A percentile compares a stretch with the other conserved stretches of the same genome.
phyloP scores from a whole-genome alignment of 164 flowering plant species.

The Annona squamosa region DNA sequence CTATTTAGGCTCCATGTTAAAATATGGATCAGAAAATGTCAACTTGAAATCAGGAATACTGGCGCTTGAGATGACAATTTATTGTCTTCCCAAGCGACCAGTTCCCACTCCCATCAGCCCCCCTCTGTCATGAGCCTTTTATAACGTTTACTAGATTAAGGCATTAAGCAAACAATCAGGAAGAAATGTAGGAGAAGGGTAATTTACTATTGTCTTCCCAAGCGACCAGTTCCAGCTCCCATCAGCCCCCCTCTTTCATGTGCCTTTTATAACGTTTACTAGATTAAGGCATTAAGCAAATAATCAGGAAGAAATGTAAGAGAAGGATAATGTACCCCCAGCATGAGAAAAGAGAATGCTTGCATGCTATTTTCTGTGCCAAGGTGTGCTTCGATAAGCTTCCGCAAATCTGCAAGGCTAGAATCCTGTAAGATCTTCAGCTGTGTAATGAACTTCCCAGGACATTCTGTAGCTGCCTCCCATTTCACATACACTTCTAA shows the following conservation, averaged over 20 bases:
- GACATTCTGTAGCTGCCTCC: constrained; percentile 64
- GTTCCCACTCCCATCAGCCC: too few relatives aligned
- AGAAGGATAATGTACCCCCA: constrained; percentile 36
- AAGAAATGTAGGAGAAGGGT: not conserved
- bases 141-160: too few relatives aligned
- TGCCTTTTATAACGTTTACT: too few relatives aligned
- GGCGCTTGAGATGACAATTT: too few relatives aligned
- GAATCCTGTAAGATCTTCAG: constrained; percentile 45
- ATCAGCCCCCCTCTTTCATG: too few relatives aligned
- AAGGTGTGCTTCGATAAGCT: constrained; percentile 50
- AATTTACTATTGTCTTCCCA: not conserved
- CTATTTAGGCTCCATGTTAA: too few relatives aligned
- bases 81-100: too few relatives aligned
- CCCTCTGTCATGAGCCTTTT: too few relatives aligned
- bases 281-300: not conserved
- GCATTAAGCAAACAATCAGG: not conserved
- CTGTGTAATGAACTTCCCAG: constrained; percentile 55
- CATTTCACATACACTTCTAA: constrained; percentile 63
- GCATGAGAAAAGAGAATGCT: constrained; percentile 57
- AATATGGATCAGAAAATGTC: too few relatives aligned
- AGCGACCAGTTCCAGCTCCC: too few relatives aligned
- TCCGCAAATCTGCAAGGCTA: constrained; percentile 59
- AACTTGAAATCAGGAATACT: too few relatives aligned
- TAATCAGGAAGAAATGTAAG: not conserved
- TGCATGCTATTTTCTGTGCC: constrained; percentile 35